Conservation (phyloP, 805 yeast genomes). For the Lipomyces spencermartinsiae region DNA sequence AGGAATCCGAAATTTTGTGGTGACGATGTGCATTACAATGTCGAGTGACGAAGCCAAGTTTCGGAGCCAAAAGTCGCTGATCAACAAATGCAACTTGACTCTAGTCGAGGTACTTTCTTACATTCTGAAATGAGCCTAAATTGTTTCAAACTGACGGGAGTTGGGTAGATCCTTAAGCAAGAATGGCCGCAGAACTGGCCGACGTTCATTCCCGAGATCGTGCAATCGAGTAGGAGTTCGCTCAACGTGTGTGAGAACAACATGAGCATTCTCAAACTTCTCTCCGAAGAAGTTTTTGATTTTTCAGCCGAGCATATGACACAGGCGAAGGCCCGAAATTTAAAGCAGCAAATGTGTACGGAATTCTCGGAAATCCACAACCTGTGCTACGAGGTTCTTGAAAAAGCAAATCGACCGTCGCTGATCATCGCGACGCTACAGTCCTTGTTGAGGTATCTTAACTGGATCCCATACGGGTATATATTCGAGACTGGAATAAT, state of each 20-base stretch:
- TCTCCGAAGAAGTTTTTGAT: conserved; percentile 96
- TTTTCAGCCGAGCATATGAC: conserved; percentile 96
- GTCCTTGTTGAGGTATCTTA: conserved; percentile 81
- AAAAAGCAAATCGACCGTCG: conserved; percentile 83
- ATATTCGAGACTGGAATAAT: conserved; percentile 87
- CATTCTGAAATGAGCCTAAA: background rate
- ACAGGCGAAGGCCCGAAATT: conserved; percentile 85
- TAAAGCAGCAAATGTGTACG: conserved; percentile 81
- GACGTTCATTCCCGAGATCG: conserved; percentile 90
- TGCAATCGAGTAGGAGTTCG: conserved; percentile 79
- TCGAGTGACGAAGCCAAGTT: conserved; percentile 83
- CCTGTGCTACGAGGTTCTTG: conserved; percentile 90
- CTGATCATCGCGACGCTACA: conserved; percentile 83
- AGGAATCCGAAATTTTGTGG: conserved; percentile 93
- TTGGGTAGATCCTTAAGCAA: conserved; percentile 80
- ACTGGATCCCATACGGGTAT: conserved; percentile 92
- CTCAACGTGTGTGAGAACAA: conserved; percentile 97
- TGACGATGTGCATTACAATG: conserved; percentile 89
- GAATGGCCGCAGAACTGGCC: conserved; percentile 99
- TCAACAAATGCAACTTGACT: conserved; percentile 91
- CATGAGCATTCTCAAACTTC: conserved; percentile 86
- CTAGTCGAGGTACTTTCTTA: conserved; percentile 56
- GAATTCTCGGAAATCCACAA: conserved; percentile 94
- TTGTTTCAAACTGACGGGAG: background rate
- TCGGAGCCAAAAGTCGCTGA: conserved; percentile 75